Percentiles rank a stretch among this genome's conserved stretches.
Conservation (phyloP, 352 stramenopile species). For the Pythium phragmitis region DNA sequence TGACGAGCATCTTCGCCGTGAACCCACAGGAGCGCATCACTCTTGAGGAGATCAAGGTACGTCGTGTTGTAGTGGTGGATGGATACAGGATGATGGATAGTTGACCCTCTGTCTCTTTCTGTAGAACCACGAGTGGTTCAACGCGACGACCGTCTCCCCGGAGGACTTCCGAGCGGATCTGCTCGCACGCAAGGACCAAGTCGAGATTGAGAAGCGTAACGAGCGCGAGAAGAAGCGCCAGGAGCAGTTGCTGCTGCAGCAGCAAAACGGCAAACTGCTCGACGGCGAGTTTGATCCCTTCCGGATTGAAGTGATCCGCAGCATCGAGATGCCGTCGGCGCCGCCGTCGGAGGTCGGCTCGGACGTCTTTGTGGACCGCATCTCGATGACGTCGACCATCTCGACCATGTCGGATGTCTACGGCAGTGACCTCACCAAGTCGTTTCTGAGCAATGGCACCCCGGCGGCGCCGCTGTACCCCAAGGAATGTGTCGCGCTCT, state of each 20-base stretch:
- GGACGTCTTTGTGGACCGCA: slow-evolving; percentile 30
- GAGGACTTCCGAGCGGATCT: slow-evolving; percentile 55
- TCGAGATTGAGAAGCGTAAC: slow-evolving; percentile 69
- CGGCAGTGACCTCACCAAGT: too few relatives aligned
- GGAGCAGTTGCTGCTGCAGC: slow-evolving; percentile 50
- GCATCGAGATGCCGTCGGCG: slow-evolving; percentile 27
- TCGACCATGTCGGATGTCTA: slow-evolving; percentile 15
- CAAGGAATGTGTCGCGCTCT: slow-evolving; percentile 55
- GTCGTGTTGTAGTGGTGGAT: not conserved
- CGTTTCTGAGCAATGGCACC: slow-evolving; percentile 3
- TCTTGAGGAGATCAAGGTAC: slow-evolving; percentile 72
- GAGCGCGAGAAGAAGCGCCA: slow-evolving; percentile 56
- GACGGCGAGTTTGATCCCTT: slow-evolving; percentile 69
- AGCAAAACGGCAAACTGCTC: slow-evolving; percentile 36
- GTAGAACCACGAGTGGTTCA: slow-evolving; percentile 63
- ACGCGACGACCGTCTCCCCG: slow-evolving; percentile 39
- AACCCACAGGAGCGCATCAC: slow-evolving; percentile 75
- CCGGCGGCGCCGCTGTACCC: slow-evolving; percentile 48
- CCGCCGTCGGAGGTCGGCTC: slow-evolving; percentile 34
- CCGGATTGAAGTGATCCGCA: slow-evolving; percentile 39
- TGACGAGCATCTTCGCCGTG: slow-evolving; percentile 71
- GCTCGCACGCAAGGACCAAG: slow-evolving; percentile 57
- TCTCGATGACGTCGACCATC: slow-evolving; percentile 28
- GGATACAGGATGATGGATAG: not conserved
- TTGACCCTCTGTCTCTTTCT: not conserved